These are phyloP conservation scores for Synchytrium microbalum DNA, from an alignment of 371 early-diverging fungal genomes.

Conservation along the genomic window DNA sequence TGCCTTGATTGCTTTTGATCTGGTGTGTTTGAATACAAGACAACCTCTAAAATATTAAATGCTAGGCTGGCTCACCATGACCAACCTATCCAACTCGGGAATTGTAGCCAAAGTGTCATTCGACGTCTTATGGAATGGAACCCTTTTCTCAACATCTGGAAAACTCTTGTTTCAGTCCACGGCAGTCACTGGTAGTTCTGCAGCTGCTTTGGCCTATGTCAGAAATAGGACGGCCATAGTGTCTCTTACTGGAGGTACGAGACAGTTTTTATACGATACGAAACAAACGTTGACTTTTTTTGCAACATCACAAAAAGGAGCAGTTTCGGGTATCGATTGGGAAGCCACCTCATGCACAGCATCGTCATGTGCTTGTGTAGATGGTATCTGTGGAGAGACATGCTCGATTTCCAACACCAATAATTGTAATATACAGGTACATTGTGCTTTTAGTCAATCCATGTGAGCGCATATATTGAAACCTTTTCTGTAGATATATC, in stretches of 20 bases:
- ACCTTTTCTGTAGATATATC: neutral
- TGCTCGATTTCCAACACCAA: neutral
- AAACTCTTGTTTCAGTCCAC: neutral
- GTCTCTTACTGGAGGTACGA: neutral
- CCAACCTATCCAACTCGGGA: neutral
- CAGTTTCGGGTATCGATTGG: neutral
- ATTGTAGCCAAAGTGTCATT: neutral
- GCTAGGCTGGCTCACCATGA: neutral
- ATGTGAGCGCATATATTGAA: too few relatives aligned
- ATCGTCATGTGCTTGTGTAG: neutral
- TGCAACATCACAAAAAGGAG: too few relatives aligned
- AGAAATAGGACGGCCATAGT: neutral
- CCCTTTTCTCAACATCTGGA: neutral
- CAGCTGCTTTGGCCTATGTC: neutral
- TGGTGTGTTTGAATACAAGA: too few relatives aligned
- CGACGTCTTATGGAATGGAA: neutral
- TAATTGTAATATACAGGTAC: conserved; percentile 1
- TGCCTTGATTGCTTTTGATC: neutral
- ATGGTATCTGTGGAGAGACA: neutral
- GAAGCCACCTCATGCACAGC: neutral
- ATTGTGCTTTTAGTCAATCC: too few relatives aligned
- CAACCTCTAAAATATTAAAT: too few relatives aligned
- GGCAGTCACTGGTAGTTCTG: neutral
- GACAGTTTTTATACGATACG: too few relatives aligned
- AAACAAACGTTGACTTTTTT: too few relatives aligned